A percentile compares a stretch with the other conserved stretches of the same genome.
These are phyloP conservation scores for Orbilia ellipsospora DNA, from an alignment of 2,329 filamentous ascomycete genomes.

Conservation along the genomic window DNA sequence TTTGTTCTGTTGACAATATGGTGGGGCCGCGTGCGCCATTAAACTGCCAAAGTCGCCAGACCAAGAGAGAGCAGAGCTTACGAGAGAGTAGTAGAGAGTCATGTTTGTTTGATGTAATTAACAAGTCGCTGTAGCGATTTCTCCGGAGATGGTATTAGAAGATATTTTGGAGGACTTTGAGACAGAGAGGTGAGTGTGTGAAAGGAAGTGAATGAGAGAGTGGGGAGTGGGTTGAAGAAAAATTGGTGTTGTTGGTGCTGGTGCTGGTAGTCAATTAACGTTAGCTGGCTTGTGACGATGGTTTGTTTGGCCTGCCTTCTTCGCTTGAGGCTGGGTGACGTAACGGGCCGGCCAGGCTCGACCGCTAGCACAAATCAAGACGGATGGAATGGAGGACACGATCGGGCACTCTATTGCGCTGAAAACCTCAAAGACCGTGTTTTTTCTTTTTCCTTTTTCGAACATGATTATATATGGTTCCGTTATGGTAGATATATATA, in stretches of 20 bases:
- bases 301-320: conserved; percentile 13
- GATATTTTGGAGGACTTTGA: background rate
- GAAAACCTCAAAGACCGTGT: no score
- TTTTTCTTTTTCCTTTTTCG: no score
- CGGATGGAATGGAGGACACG: no score
- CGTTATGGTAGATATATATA: no score
- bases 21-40: conserved; percentile 2
- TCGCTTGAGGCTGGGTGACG: conserved; percentile 42
- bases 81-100: conserved; percentile 68
- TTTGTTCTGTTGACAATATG: background rate
- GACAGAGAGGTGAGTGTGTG: background rate
- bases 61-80: conserved; percentile 60
- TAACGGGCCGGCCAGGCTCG: conserved; percentile 15
- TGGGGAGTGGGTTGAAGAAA: background rate
- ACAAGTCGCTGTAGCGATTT: background rate
- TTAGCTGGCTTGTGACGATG: conserved; percentile 28
- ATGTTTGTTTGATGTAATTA: conserved; percentile 61
- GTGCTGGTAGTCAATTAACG: conserved; percentile 31
- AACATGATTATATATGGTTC: no score
- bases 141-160: background rate
- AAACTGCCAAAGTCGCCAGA: no score
- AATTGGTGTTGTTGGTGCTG: conserved; percentile 20
- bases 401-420: no score
- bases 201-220: conserved; percentile 13
- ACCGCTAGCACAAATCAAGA: no score